Evolutionary conservation across 495 filamentous ascomycete genomes (phyloP).

Genomic region (Tuber borchii): DNA sequence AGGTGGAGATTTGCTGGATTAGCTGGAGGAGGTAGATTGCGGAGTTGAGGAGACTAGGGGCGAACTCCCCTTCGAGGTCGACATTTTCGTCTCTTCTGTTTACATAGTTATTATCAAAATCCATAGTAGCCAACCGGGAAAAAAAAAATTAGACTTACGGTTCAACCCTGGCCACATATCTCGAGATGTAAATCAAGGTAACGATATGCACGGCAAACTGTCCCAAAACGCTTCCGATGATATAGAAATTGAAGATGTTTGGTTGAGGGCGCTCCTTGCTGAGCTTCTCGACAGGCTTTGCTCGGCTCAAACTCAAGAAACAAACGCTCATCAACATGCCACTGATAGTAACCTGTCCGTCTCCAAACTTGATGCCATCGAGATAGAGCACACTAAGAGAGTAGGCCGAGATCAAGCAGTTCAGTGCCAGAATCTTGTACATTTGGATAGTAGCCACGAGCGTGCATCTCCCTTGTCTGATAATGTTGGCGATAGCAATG

Average conservation of each 20-base stretch:
- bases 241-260: constrained; percentile 98
- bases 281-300: constrained; percentile 86
- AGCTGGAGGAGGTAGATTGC: constrained; percentile 97
- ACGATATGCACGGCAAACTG: constrained; percentile 96
- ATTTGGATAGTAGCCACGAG: constrained; percentile 98
- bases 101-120: constrained; percentile 40
- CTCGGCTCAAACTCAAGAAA: constrained; percentile 93
- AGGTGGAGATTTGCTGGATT: constrained; percentile 98
- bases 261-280: constrained; percentile 97
- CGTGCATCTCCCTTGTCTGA: constrained; percentile 93
- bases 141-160: constrained; percentile 54
- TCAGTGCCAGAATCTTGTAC: constrained; percentile 99
- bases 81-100: constrained; percentile 61
- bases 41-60: constrained; percentile 88
- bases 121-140: not conserved
- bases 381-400: constrained; percentile 93
- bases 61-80: constrained; percentile 92
- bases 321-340: constrained; percentile 99
- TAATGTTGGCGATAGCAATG: constrained; percentile 94
- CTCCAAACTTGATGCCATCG: constrained; percentile 98
- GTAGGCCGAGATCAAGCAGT: constrained; percentile 97
- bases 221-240: constrained; percentile 94
- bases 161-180: constrained; percentile 73
- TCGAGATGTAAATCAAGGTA: constrained; percentile 89
- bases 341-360: constrained; percentile 96